A percentile compares a stretch with the other conserved stretches of the same genome.
Evolutionary conservation across 768 basidiomycete species (phyloP).

Genomic region (Crassisporium funariophilum): DNA sequence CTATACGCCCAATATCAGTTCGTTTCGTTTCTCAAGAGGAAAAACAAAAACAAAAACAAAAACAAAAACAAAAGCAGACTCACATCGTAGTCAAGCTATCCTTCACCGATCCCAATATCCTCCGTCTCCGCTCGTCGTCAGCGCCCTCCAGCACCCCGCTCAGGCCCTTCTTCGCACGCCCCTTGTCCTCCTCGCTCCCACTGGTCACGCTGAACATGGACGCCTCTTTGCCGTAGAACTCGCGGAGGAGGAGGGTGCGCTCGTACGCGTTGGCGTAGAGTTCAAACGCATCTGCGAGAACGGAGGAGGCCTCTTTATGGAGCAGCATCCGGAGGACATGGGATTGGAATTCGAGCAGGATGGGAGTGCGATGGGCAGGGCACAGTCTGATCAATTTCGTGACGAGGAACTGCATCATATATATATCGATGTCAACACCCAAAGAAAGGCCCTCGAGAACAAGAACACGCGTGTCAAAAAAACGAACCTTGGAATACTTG

Average conservation of each 20-base stretch:
- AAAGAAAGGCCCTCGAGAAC: neutral
- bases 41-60: slow-evolving; percentile 1
- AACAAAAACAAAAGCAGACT: slow-evolving; percentile 24
- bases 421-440: neutral
- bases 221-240: slow-evolving; percentile 91
- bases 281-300: slow-evolving; percentile 88
- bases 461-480: neutral
- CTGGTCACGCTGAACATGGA: slow-evolving; percentile 61
- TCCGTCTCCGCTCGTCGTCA: slow-evolving; percentile 63
- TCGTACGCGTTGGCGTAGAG: slow-evolving; percentile 86
- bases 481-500: slow-evolving; percentile 84
- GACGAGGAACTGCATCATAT: slow-evolving; percentile 64
- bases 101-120: slow-evolving; percentile 69
- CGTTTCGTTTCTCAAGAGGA: slow-evolving; percentile 3
- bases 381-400: slow-evolving; percentile 78
- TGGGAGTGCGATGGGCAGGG: slow-evolving; percentile 71
- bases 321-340: slow-evolving; percentile 76
- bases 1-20: slow-evolving; percentile 38
- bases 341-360: slow-evolving; percentile 78
- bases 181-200: slow-evolving; percentile 65
- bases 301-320: slow-evolving; percentile 81
- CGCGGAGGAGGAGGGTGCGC: slow-evolving; percentile 74
- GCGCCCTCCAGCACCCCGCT: slow-evolving; percentile 65
- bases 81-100: slow-evolving; percentile 79
- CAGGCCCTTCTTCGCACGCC: slow-evolving; percentile 65